Base-by-base conservation (phyloP, 345 rosid genomes). In the Salix udensis region DNA sequence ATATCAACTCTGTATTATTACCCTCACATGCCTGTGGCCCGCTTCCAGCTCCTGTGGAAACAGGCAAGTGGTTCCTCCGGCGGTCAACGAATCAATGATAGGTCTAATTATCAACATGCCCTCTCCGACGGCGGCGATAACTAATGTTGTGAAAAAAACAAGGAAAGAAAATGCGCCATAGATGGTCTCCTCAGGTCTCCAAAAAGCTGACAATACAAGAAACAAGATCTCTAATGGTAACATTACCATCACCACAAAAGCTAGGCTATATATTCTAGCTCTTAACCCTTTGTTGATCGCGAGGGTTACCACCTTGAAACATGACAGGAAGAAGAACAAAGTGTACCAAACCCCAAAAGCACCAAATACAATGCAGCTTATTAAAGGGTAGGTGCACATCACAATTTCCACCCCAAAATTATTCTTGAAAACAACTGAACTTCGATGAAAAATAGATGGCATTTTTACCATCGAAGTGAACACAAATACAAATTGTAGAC, bases 91-190 rank as follows among this genome's bases (percentile, higher is more conserved):
- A 65, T 91, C 96, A 2, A 74, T 62, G 0, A 87, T 86, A 2
- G 96, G 92, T 72, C 74, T 78, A 67, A 91, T 88, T n/a, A 91
- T 87, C 88, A 91, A 67, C 67, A 91, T 85, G 7, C 86, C 92
- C 80, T 87, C 87, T 44, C 88, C 93, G 0, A 79, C 88, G 1
- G 76, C 84, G 0, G 96, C 88, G 30, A 86, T 69, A 0, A 53
- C 42, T n/a, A 84, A 46, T 11, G 88, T 77, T 55, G 70, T 70
- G 10, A 86, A 76, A 70, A 87, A 80, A 15, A 77, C 71, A 7
- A 83, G 44, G 23, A 89, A 77, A 16, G 64, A 73, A 36, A 84
- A 23, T 19, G 68, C 78, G 1, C 62, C 74, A 65, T 77, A 78
- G 0, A 55, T 65, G 0, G 64, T 10, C 15, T 68, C 72, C 28